phyloP scores from a whole-genome alignment of 2,329 filamentous ascomycete genomes.

The Alternaria angustiovoidea region DNA sequence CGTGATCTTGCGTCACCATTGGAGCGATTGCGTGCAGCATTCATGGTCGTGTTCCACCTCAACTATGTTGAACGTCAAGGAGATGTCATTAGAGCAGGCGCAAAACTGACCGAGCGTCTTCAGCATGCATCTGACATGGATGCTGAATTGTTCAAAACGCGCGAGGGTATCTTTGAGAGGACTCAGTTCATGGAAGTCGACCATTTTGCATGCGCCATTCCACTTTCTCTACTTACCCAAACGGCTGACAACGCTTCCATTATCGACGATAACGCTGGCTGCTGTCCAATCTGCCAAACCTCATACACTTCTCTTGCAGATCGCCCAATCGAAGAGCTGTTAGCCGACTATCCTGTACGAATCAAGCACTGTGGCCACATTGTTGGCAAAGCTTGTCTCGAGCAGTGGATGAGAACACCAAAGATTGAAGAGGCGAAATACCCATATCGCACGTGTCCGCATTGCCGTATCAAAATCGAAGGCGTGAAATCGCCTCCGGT shows the following conservation, averaged over 20 bases:
- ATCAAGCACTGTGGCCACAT: constrained; percentile 40
- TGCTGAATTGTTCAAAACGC: neutral
- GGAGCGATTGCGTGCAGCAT: constrained; percentile 18
- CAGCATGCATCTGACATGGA: neutral
- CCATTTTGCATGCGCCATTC: constrained; percentile 33
- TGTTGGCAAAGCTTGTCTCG: constrained; percentile 33
- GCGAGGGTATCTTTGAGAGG: constrained; percentile 11
- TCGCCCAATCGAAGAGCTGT: constrained; percentile 19
- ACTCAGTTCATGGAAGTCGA: constrained; percentile 15
- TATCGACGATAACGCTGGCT: constrained; percentile 19
- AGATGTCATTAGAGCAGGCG: constrained; percentile 4
- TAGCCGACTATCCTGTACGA: constrained; percentile 33
- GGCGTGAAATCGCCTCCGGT: constrained; percentile 4
- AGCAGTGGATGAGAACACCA: constrained; percentile 34
- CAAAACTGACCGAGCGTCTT: constrained; percentile 6
- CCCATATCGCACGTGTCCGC: constrained; percentile 30
- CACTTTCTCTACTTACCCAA: constrained; percentile 13
- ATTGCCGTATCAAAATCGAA: constrained; percentile 31
- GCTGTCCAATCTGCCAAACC: constrained; percentile 32
- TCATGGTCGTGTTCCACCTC: constrained; percentile 21
- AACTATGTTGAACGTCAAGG: constrained; percentile 18
- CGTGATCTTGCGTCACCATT: constrained; percentile 3
- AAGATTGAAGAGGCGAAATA: constrained; percentile 31
- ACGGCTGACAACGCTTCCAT: neutral
- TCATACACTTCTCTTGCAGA: constrained; percentile 22